Base-by-base conservation (phyloP, 2,329 filamentous ascomycete species). In the Hypoxylon sp. region DNA sequence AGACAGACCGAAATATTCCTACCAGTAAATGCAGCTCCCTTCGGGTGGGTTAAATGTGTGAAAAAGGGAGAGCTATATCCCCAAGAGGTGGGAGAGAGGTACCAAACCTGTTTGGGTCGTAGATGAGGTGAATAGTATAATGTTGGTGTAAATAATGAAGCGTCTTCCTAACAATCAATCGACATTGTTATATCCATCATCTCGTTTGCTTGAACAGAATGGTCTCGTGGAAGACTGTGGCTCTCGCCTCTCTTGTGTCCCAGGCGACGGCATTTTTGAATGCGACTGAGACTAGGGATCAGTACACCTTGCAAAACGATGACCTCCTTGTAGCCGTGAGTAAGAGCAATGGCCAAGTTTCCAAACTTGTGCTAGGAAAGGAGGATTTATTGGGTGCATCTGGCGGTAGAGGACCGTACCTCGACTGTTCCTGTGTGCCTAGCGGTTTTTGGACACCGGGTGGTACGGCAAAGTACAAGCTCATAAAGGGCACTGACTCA, bases 381-480 rank as follows among this genome's bases (percentile, higher is more conserved):
- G 62, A 71, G 30, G 78, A 84, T 56, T 71, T 85, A 1, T 72
- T 85, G 1, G 80, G 81, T 3, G n/a, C n/a, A n/a, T 68, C 70
- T 1, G 45, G 74, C 5, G 82, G 82, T 12, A 61, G 58, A 19
- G 81, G 81, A 0, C 80, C 81, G 0, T 85, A 86, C 61, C 76
- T 86, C 2, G 83, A 87, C 63, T 86, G 83, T 64, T 83, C 84
- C 63, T 87, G 63, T 63, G 79, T 75, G 0, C 81, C 81, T 0
- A 75, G 73, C 0, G 83, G 84, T 0, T 78, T 77, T 56, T 87
- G 82, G 69, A 84, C 82, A 0, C 80, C 83, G 0, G 82, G 82
- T 0, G 70, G 70, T 3, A 78, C 75, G 3, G 75, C 78, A 1
- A 70, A 65, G 3, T 81, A 78, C 57, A 66, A 78, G 43, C 70